A percentile compares a stretch with the other conserved stretches of the same genome.
Evolutionary conservation across 2,329 filamentous ascomycete species (phyloP).

Genomic region (Aspergillus sp.): DNA sequence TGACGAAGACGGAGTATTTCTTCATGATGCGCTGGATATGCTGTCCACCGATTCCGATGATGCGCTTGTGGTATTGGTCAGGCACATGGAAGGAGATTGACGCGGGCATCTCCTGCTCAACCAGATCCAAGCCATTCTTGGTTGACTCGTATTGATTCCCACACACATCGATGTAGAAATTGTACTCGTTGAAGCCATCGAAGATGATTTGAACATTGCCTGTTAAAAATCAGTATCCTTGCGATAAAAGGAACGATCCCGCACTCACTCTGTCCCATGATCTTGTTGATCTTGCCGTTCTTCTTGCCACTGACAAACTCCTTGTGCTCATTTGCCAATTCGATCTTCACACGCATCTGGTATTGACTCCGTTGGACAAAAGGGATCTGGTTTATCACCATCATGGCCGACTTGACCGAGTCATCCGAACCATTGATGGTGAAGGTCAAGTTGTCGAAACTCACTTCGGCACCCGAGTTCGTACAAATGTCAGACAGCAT

Average conservation of each 20-base stretch:
- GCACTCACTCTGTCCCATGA: conserved; percentile 90
- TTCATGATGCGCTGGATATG: conserved; percentile 99
- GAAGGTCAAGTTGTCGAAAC: conserved; percentile 92
- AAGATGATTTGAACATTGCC: conserved; percentile 98
- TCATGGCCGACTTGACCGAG: conserved; percentile 90
- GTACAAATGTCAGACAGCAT: conserved; percentile 96
- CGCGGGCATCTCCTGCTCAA: conserved; percentile 98
- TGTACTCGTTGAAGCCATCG: conserved; percentile 98
- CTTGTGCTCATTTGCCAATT: conserved; percentile 98
- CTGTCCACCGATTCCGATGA: conserved; percentile 96
- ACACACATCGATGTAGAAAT: conserved; percentile 98
- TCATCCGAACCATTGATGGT: conserved; percentile 95
- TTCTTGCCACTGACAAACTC: conserved; percentile 99
- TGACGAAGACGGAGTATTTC: conserved; percentile 99
- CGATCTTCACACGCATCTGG: conserved; percentile 95
- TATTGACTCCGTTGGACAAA: conserved; percentile 86
- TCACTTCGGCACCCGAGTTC: conserved; percentile 91
- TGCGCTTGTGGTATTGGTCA: conserved; percentile 98
- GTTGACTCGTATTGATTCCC: conserved; percentile 89
- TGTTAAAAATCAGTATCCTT: conserved; percentile 24
- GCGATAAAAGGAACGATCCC: not conserved
- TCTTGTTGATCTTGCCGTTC: conserved; percentile 99
- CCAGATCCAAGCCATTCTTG: conserved; percentile 85
- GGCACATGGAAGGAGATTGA: conserved; percentile 99
- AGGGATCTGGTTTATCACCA: conserved; percentile 85